These are phyloP conservation scores for Penicillium vulpinum DNA, from an alignment of 2,329 filamentous ascomycete genomes.

Conservation along the genomic window DNA sequence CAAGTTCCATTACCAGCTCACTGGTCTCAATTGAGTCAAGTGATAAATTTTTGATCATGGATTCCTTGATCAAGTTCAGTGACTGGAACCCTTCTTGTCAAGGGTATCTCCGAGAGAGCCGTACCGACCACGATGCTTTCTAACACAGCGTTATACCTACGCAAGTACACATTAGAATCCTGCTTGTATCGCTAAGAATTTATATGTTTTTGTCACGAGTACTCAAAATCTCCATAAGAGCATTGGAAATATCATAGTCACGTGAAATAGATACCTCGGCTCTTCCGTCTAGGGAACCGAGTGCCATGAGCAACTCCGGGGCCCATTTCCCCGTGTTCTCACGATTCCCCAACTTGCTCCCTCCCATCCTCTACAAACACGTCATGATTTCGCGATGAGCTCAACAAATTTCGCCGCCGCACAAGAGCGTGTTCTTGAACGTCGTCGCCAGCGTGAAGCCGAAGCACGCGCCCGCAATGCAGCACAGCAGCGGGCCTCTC, in stretches of 20 bases:
- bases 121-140: background rate
- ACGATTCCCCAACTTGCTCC: background rate
- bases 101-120: background rate
- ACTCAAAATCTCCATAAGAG: background rate
- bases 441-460: conserved; percentile 73
- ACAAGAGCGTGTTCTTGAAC: conserved; percentile 80
- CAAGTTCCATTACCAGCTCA: background rate
- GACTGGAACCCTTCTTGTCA: background rate
- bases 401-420: conserved; percentile 79
- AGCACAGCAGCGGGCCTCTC: conserved; percentile 48
- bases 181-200: too few relatives aligned
- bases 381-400: conserved; percentile 51
- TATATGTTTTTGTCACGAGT: background rate
- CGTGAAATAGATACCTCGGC: conserved; percentile 23
- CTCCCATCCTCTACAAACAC: conserved; percentile 9
- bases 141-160: background rate
- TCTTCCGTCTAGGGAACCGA: conserved; percentile 22
- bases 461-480: conserved; percentile 59
- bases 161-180: background rate
- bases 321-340: conserved; percentile 4
- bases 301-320: conserved; percentile 8
- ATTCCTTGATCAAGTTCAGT: background rate
- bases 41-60: background rate
- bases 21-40: background rate
- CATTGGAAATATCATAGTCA: background rate